Evolutionary conservation across 140 eudicot genomes (phyloP).

Genomic region (Ambrosia hybrid): DNA sequence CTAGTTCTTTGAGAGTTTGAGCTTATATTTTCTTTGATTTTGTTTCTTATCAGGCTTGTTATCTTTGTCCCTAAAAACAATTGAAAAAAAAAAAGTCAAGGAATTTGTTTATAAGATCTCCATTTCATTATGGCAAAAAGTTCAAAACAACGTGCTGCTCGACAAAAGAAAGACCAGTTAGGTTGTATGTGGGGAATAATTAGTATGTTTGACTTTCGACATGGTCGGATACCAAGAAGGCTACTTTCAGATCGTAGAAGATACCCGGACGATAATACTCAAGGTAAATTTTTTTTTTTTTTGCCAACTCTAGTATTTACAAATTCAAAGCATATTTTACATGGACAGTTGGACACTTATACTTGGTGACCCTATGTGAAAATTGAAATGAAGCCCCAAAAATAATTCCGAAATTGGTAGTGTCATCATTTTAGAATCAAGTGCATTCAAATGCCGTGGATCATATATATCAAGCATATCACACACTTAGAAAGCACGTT

Average conservation of each 20-base stretch:
- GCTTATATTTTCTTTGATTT: constrained; percentile 19
- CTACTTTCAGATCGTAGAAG: constrained; percentile 69
- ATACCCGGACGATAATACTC: constrained; percentile 30
- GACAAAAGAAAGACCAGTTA: constrained; percentile 59
- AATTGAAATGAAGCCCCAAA: too few relatives aligned
- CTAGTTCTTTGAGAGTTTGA: background rate
- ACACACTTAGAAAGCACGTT: too few relatives aligned
- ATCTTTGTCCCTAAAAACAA: constrained; percentile 8
- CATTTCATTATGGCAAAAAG: constrained; percentile 62
- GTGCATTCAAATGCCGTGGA: too few relatives aligned
- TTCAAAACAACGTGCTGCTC: constrained; percentile 53
- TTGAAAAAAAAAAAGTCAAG: constrained; percentile 13
- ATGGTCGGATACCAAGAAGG: constrained; percentile 61
- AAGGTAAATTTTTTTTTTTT: constrained; percentile 44
- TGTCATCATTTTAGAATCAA: too few relatives aligned
- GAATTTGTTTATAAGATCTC: constrained; percentile 13
- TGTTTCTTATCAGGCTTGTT: constrained; percentile 35
- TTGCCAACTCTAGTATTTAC: too few relatives aligned
- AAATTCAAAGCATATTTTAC: too few relatives aligned
- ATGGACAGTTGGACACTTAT: too few relatives aligned
- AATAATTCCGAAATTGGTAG: too few relatives aligned
- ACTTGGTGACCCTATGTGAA: too few relatives aligned
- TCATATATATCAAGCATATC: too few relatives aligned
- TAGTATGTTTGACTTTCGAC: constrained; percentile 80
- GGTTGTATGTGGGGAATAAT: constrained; percentile 92